A percentile compares a stretch with the other conserved stretches of the same genome.
phyloP scores from a whole-genome alignment of 805 yeast species.

The Hanseniaspora valbyensis region DNA sequence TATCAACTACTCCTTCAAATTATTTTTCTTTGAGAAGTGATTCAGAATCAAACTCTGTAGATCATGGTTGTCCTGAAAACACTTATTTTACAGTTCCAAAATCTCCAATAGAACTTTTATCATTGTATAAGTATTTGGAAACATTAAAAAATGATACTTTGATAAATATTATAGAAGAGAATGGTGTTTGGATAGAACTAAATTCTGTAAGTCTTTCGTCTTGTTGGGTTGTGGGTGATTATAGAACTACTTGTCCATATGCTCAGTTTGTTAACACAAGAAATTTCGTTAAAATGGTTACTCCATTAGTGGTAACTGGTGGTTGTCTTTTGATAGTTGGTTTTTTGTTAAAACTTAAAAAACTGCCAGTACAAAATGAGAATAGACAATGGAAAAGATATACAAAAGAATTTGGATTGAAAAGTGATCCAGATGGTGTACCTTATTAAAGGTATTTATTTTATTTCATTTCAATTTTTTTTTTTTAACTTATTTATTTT shows the following conservation, averaged over 20 bases:
- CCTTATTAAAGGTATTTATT: too few relatives aligned
- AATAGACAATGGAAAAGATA: constrained; percentile 54
- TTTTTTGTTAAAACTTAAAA: constrained; percentile 43
- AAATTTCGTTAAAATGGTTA: constrained; percentile 50
- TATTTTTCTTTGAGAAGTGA: constrained; percentile 36
- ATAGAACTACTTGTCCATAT: constrained; percentile 70
- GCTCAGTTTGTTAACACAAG: constrained; percentile 41
- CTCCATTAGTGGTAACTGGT: constrained; percentile 56
- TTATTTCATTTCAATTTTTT: constrained; percentile 3
- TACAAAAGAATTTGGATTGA: constrained; percentile 39
- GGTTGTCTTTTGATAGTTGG: constrained; percentile 42
- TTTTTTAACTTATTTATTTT: background rate
- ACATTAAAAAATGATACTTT: constrained; percentile 17
- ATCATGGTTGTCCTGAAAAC: constrained; percentile 30
- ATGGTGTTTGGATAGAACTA: constrained; percentile 60
- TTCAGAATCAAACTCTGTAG: constrained; percentile 22
- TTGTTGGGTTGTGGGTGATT: constrained; percentile 84
- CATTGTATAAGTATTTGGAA: constrained; percentile 19
- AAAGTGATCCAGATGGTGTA: constrained; percentile 72
- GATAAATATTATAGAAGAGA: background rate
- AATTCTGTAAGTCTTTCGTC: constrained; percentile 61
- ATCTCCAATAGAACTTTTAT: constrained; percentile 37
- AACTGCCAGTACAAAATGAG: constrained; percentile 60
- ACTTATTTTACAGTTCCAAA: constrained; percentile 39
- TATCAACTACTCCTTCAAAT: constrained; percentile 28